A percentile compares a stretch with the other conserved stretches of the same genome.
These are phyloP conservation scores for Oenanthe sinensis DNA, from an alignment of 129 eudicot genomes.

Conservation along the genomic window DNA sequence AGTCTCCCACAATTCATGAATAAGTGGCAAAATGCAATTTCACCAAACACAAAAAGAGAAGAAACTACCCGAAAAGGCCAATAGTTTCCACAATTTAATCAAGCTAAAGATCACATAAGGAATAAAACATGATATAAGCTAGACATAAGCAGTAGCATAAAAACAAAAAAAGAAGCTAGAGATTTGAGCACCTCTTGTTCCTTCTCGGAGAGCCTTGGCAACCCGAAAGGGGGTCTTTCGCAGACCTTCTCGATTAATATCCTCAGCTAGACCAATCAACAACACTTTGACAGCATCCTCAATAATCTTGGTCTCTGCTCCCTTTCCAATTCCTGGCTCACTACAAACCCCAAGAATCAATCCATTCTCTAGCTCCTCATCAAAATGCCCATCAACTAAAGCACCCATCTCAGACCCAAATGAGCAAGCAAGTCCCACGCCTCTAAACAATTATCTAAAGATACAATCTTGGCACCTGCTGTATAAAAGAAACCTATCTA, in stretches of 20 bases:
- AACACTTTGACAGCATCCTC: slow-evolving; percentile 79
- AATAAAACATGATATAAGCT: background rate
- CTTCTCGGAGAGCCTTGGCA: slow-evolving; percentile 85
- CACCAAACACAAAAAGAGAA: background rate
- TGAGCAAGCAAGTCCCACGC: background rate
- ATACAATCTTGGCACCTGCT: background rate
- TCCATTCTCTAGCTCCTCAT: slow-evolving; percentile 55
- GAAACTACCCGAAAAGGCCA: background rate
- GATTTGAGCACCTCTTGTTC: slow-evolving; percentile 59
- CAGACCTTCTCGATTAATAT: slow-evolving; percentile 77
- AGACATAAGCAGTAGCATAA: background rate
- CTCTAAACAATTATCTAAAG: background rate
- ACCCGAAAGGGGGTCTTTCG: slow-evolving; percentile 89
- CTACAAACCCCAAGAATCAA: slow-evolving; percentile 29
- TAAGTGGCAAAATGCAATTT: background rate
- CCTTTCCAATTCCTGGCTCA: slow-evolving; percentile 30
- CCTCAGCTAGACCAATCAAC: slow-evolving; percentile 89
- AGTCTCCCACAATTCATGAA: background rate
- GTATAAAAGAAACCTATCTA: background rate
- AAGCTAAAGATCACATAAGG: background rate
- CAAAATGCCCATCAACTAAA: slow-evolving; percentile 62
- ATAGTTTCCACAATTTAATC: background rate
- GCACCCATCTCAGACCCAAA: slow-evolving; percentile 61
- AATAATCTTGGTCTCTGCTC: slow-evolving; percentile 44
- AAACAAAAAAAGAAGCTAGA: background rate